Percentiles rank a stretch among this genome's conserved stretches.
Evolutionary conservation across 2,329 filamentous ascomycete genomes (phyloP).

Genomic region (Trichoderma koningiopsis): DNA sequence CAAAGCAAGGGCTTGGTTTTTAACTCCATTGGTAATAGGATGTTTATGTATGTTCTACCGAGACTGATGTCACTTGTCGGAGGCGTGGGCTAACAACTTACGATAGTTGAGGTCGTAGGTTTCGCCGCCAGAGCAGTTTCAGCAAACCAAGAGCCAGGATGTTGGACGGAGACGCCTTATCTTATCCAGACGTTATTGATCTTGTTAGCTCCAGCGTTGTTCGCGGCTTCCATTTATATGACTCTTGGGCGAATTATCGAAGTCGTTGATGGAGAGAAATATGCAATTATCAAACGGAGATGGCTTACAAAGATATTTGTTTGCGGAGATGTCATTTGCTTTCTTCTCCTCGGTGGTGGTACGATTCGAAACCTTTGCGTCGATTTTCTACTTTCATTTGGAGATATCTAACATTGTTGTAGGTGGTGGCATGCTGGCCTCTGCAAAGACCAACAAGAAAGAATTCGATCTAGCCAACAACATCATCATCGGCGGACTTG

Average conservation of each 20-base stretch:
- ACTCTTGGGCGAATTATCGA: neutral
- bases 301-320: constrained; percentile 11
- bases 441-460: constrained; percentile 1
- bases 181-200: neutral
- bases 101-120: neutral
- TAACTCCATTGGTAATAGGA: neutral
- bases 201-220: neutral
- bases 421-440: constrained; percentile 2
- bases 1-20: neutral
- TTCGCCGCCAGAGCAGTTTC: neutral
- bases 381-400: neutral
- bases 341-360: constrained; percentile 5
- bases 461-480: neutral
- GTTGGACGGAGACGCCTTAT: neutral
- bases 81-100: neutral
- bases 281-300: neutral
- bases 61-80: constrained; percentile 36
- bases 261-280: neutral
- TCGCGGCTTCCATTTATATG: constrained; percentile 10
- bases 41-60: neutral
- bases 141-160: neutral
- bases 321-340: neutral
- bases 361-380: neutral
- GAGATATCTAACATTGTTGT: neutral
- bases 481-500: constrained; percentile 3